Conservation (phyloP, 345 rosid species). For the Ceriops zippeliana region DNA sequence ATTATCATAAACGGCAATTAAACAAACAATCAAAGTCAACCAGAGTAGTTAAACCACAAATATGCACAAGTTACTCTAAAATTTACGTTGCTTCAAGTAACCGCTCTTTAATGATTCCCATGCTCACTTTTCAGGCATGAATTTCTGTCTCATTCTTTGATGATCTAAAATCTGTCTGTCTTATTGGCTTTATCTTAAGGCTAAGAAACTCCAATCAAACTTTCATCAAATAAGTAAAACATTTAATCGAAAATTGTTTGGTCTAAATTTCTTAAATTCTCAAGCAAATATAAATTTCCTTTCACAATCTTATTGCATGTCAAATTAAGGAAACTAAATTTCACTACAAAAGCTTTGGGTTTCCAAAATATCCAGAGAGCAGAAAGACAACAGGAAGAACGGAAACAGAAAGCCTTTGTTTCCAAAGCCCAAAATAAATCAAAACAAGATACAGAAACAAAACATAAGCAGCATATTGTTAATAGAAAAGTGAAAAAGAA, state of each 20-base stretch:
- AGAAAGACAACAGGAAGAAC: background rate
- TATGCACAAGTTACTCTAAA: conserved; percentile 19
- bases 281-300: background rate
- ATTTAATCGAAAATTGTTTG: background rate
- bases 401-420: background rate
- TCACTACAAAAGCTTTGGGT: no score
- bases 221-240: background rate
- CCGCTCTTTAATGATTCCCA: conserved; percentile 34
- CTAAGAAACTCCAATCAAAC: background rate
- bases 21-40: conserved; percentile 17
- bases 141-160: background rate
- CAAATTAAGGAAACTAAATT: no score
- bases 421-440: background rate
- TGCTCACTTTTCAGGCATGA: conserved; percentile 15
- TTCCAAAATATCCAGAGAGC: no score
- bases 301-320: no score
- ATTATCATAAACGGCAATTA: conserved; percentile 11
- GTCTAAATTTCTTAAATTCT: background rate
- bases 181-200: background rate
- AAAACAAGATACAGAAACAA: background rate
- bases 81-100: conserved; percentile 33
- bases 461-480: background rate
- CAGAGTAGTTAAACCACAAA: conserved; percentile 17
- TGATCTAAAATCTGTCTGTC: background rate
- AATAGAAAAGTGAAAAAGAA: background rate